These are phyloP conservation scores for Colletotrichum navitas DNA, from an alignment of 2,329 filamentous ascomycete species.

Conservation along the genomic window DNA sequence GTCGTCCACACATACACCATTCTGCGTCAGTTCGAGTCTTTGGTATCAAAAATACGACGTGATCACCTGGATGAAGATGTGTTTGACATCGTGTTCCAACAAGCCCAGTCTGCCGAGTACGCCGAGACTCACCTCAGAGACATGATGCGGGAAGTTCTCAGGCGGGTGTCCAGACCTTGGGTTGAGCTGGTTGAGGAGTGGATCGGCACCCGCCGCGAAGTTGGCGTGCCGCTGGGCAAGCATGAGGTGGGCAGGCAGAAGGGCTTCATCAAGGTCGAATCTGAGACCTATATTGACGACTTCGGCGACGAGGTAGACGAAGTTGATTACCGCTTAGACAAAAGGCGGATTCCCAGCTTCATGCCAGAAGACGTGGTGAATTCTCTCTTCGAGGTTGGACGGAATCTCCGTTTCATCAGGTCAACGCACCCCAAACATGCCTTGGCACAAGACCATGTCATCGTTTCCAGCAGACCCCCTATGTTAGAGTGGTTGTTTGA, in stretches of 20 bases:
- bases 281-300: conserved; percentile 68
- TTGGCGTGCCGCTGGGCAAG: conserved; percentile 66
- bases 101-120: conserved; percentile 74
- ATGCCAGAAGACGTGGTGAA: conserved; percentile 77
- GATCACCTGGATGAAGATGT: conserved; percentile 69
- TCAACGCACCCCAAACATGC: conserved; percentile 79
- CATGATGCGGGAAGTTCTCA: conserved; percentile 76
- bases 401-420: conserved; percentile 79
- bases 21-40: conserved; percentile 63
- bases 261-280: conserved; percentile 72
- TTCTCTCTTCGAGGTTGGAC: conserved; percentile 83
- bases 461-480: conserved; percentile 65
- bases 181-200: conserved; percentile 77
- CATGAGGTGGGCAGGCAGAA: conserved; percentile 59
- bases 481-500: conserved; percentile 76
- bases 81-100: conserved; percentile 71
- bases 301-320: conserved; percentile 69
- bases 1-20: conserved; percentile 62
- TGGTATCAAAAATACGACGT: conserved; percentile 62
- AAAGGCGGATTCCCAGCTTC: conserved; percentile 77
- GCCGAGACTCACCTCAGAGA: conserved; percentile 71
- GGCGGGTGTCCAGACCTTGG: conserved; percentile 74
- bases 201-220: conserved; percentile 76
- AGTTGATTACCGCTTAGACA: conserved; percentile 73
- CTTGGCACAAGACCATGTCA: conserved; percentile 66